Evolutionary conservation across 371 early-diverging fungal species (phyloP).

Genomic region (Mucor saturninus): DNA sequence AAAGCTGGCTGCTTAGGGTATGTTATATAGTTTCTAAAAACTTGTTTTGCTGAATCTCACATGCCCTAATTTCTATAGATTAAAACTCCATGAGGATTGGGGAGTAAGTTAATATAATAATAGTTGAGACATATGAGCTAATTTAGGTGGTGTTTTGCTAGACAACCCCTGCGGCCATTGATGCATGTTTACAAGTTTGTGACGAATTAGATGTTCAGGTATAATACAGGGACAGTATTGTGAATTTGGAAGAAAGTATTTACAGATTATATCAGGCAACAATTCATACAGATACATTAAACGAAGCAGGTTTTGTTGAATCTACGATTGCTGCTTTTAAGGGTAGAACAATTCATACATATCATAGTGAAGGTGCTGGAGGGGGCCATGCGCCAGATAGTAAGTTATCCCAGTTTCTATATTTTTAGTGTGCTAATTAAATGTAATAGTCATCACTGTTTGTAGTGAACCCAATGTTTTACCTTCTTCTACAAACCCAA

Average conservation of each 20-base stretch:
- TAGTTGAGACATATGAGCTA: background rate
- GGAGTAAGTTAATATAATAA: background rate
- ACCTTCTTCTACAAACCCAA: conserved; percentile 94
- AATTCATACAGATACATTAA: conserved; percentile 94
- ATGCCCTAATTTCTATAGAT: background rate
- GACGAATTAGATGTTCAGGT: conserved; percentile 87
- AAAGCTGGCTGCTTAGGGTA: conserved; percentile 84
- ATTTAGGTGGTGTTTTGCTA: conserved; percentile 38
- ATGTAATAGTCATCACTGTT: conserved; percentile 69
- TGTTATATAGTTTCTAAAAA: background rate
- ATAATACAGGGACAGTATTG: background rate
- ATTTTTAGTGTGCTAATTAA: background rate
- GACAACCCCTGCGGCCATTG: conserved; percentile 91
- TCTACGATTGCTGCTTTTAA: conserved; percentile 86
- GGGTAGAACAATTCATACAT: conserved; percentile 91
- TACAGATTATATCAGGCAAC: conserved; percentile 51
- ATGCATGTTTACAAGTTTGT: conserved; percentile 82
- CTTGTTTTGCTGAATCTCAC: too few relatives aligned
- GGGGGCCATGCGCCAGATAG: conserved; percentile 93
- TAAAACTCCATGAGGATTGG: conserved; percentile 96
- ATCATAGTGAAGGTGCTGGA: conserved; percentile 96
- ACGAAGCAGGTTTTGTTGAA: conserved; percentile 95
- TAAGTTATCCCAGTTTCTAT: conserved; percentile 26
- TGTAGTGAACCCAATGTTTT: conserved; percentile 85
- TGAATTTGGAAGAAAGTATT: background rate